phyloP scores from a whole-genome alignment of 2,329 filamentous ascomycete species.

The Penicillium sp. region DNA sequence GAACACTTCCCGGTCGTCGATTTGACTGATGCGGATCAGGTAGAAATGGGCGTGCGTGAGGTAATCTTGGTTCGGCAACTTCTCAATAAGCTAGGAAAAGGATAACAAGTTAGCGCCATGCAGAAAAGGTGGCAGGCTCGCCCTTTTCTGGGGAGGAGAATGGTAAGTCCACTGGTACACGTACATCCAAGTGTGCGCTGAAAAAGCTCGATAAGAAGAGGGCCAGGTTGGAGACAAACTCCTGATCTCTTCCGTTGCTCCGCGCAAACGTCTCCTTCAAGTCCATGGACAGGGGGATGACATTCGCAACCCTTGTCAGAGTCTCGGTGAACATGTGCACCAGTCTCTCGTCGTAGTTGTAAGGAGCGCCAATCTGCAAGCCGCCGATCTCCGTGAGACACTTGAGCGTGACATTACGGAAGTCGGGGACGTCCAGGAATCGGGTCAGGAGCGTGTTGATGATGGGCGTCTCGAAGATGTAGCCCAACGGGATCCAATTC shows the following conservation, averaged over 20 bases:
- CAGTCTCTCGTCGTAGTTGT: slow-evolving; percentile 88
- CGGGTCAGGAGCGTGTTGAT: slow-evolving; percentile 91
- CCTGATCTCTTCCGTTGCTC: slow-evolving; percentile 89
- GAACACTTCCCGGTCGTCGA: slow-evolving; percentile 98
- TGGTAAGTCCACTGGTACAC: slow-evolving; percentile 18
- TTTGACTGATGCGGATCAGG: slow-evolving; percentile 95
- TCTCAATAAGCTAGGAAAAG: slow-evolving; percentile 71
- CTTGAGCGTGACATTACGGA: slow-evolving; percentile 94
- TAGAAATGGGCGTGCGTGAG: slow-evolving; percentile 97
- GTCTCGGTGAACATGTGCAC: slow-evolving; percentile 99
- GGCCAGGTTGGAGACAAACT: slow-evolving; percentile 95
- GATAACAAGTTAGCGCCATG: neutral
- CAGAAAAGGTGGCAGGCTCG: neutral
- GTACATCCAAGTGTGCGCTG: slow-evolving; percentile 78
- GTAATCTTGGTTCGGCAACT: slow-evolving; percentile 89
- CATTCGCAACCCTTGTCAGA: slow-evolving; percentile 83
- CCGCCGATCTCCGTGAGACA: slow-evolving; percentile 96
- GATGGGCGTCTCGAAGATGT: slow-evolving; percentile 96
- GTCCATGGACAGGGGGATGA: slow-evolving; percentile 85
- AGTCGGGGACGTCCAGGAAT: slow-evolving; percentile 89
- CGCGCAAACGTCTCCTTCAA: slow-evolving; percentile 85
- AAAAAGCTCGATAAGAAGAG: slow-evolving; percentile 98
- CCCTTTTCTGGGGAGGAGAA: neutral
- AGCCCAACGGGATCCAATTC: slow-evolving; percentile 98
- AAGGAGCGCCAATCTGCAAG: slow-evolving; percentile 70